Evolutionary conservation across 2,329 filamentous ascomycete species (phyloP).

Genomic region (Penicillium rolfsii): DNA sequence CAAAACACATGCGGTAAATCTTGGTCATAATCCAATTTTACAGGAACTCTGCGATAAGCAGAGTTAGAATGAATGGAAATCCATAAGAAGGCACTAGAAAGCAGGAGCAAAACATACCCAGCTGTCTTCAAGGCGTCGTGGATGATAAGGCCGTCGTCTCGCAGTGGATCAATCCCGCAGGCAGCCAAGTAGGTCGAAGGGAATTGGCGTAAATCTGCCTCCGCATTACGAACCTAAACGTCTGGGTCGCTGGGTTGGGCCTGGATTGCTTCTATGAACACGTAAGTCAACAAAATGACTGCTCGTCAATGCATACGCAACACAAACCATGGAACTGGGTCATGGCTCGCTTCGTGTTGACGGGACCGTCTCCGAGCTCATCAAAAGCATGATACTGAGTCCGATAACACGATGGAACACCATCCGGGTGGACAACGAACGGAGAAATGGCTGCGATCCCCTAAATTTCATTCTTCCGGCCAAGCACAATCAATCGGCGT

Average conservation of each 20-base stretch:
- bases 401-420: constrained; percentile 41
- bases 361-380: constrained; percentile 7
- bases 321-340: constrained; percentile 4
- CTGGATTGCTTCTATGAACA: not conserved
- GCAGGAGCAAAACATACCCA: constrained; percentile 6
- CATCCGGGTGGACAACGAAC: constrained; percentile 42
- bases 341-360: constrained; percentile 9
- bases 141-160: constrained; percentile 8
- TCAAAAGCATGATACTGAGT: constrained; percentile 3
- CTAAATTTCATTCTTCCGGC: constrained; percentile 35
- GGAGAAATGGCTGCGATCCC: constrained; percentile 46
- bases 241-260: not conserved
- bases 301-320: constrained; percentile 1
- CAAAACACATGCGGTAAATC: constrained; percentile 9
- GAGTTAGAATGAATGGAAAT: not conserved
- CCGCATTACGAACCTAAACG: constrained; percentile 7
- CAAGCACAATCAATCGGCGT: constrained; percentile 43
- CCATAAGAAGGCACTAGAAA: constrained; percentile 1
- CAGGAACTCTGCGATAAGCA: not conserved
- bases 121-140: constrained; percentile 5
- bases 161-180: constrained; percentile 8
- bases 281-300: not conserved
- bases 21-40: constrained; percentile 9
- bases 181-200: constrained; percentile 6
- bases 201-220: constrained; percentile 4